These are phyloP conservation scores for Lyophyllum atratum DNA, from an alignment of 768 basidiomycete species.

Conservation along the genomic window DNA sequence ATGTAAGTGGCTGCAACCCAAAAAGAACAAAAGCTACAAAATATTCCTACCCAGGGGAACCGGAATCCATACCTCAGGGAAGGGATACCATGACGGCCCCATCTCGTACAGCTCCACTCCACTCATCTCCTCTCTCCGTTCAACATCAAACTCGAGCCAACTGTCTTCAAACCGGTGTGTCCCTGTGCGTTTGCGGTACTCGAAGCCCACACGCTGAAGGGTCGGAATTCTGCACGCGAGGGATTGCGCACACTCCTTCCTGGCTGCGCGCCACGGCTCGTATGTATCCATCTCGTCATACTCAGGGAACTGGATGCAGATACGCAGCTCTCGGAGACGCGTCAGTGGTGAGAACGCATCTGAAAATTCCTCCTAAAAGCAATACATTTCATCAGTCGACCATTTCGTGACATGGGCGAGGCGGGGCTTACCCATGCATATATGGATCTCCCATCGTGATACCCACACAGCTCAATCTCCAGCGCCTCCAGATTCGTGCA, in stretches of 20 bases:
- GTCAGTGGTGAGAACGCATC: constrained; percentile 30
- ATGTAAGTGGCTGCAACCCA: neutral
- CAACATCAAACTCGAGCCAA: constrained; percentile 42
- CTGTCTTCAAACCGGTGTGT: constrained; percentile 42
- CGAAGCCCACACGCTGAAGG: constrained; percentile 37
- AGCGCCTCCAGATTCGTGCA: constrained; percentile 39
- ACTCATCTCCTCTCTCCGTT: constrained; percentile 18
- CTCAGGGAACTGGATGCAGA: constrained; percentile 40
- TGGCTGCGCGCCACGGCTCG: constrained; percentile 33
- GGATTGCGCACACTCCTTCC: constrained; percentile 35
- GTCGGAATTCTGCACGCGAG: constrained; percentile 33
- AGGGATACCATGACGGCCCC: constrained; percentile 39
- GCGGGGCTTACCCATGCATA: constrained; percentile 37
- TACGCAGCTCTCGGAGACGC: constrained; percentile 28
- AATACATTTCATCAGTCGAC: neutral
- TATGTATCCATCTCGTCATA: constrained; percentile 33
- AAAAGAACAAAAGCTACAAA: neutral
- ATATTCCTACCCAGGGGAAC: constrained; percentile 3
- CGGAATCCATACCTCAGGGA: constrained; percentile 41
- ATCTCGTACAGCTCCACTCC: constrained; percentile 29
- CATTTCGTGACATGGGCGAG: neutral
- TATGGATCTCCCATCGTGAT: constrained; percentile 39
- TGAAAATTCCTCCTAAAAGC: constrained; percentile 31
- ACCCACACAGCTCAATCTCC: constrained; percentile 45
- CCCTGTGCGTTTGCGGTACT: constrained; percentile 41